A percentile compares a stretch with the other conserved stretches of the same genome.
Evolutionary conservation across 768 basidiomycete genomes (phyloP).

Genomic region (Phlebiopsis flavidoalba): DNA sequence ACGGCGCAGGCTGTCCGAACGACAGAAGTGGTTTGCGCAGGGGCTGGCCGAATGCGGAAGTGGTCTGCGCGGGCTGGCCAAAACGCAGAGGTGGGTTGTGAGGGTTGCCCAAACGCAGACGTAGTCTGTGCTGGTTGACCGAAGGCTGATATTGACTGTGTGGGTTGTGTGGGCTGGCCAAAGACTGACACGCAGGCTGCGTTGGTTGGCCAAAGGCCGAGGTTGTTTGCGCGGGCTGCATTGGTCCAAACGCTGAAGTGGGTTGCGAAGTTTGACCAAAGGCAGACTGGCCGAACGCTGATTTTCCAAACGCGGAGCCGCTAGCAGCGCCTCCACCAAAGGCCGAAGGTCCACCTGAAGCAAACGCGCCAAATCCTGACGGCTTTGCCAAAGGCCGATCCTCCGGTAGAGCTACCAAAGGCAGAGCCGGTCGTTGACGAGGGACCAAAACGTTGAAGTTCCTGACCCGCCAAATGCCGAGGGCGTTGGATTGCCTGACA

Average conservation of each 20-base stretch:
- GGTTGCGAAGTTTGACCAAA: slow-evolving; percentile 21
- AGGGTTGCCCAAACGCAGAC: slow-evolving; percentile 25
- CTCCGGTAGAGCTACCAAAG: slow-evolving; percentile 9
- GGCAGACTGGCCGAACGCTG: slow-evolving; percentile 15
- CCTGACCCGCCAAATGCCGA: neutral
- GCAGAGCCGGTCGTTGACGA: slow-evolving; percentile 4
- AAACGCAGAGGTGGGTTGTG: slow-evolving; percentile 30
- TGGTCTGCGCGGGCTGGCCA: slow-evolving; percentile 26
- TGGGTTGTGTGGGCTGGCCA: slow-evolving; percentile 25
- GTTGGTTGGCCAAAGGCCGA: slow-evolving; percentile 35
- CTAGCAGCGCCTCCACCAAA: slow-evolving; percentile 14
- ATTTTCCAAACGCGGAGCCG: slow-evolving; percentile 1
- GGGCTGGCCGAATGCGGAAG: slow-evolving; percentile 35
- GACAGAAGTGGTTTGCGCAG: slow-evolving; percentile 25
- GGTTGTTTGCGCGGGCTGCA: slow-evolving; percentile 14
- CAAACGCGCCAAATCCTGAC: slow-evolving; percentile 24
- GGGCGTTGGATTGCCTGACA: slow-evolving; percentile 19
- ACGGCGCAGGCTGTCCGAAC: slow-evolving; percentile 30
- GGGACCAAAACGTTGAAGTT: slow-evolving; percentile 15
- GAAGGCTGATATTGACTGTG: slow-evolving; percentile 16
- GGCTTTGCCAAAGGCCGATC: slow-evolving; percentile 19
- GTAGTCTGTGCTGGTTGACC: slow-evolving; percentile 11
- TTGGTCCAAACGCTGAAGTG: slow-evolving; percentile 35
- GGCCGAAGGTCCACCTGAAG: slow-evolving; percentile 24
- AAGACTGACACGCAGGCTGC: slow-evolving; percentile 30